These are phyloP conservation scores for Malania oleifera DNA, from an alignment of 164 flowering plant genomes.

Conservation along the genomic window DNA sequence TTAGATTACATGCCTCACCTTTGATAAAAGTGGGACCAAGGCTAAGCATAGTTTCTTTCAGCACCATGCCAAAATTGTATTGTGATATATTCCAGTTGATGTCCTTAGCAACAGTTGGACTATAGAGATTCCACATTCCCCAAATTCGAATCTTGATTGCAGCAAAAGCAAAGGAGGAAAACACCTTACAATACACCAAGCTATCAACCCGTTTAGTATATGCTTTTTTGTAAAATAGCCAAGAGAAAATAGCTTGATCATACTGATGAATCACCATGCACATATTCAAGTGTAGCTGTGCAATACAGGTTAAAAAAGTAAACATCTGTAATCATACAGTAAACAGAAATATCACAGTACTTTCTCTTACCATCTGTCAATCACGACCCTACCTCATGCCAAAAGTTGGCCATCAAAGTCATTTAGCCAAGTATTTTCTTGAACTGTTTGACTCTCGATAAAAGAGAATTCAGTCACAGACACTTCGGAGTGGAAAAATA, in stretches of 20 bases:
- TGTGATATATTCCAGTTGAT: conserved; percentile 27
- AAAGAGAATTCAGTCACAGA: too few relatives aligned
- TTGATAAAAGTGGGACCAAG: conserved; percentile 96
- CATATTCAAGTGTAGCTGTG: too few relatives aligned
- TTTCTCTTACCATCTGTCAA: neutral
- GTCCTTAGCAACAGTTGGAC: conserved; percentile 24
- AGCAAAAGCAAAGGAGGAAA: conserved; percentile 58
- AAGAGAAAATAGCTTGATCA: neutral
- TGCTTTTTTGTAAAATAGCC: neutral
- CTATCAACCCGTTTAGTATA: conserved; percentile 16
- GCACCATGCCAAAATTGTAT: conserved; percentile 59
- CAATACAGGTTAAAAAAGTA: too few relatives aligned
- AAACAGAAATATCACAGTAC: too few relatives aligned
- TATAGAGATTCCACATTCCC: conserved; percentile 26
- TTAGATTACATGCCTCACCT: conserved; percentile 39
- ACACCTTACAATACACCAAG: conserved; percentile 49
- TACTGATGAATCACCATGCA: neutral
- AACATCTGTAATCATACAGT: too few relatives aligned
- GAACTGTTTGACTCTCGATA: too few relatives aligned
- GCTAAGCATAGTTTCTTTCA: conserved; percentile 85
- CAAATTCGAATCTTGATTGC: conserved; percentile 57
- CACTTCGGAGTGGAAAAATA: neutral
- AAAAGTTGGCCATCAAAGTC: neutral
- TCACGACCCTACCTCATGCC: neutral
- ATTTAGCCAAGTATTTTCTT: too few relatives aligned